Evolutionary conservation across 495 filamentous ascomycete species (phyloP), one percentile per base, ranked within the genome.

Genomic region (Pyrenopolyporus hunteri): DNA sequence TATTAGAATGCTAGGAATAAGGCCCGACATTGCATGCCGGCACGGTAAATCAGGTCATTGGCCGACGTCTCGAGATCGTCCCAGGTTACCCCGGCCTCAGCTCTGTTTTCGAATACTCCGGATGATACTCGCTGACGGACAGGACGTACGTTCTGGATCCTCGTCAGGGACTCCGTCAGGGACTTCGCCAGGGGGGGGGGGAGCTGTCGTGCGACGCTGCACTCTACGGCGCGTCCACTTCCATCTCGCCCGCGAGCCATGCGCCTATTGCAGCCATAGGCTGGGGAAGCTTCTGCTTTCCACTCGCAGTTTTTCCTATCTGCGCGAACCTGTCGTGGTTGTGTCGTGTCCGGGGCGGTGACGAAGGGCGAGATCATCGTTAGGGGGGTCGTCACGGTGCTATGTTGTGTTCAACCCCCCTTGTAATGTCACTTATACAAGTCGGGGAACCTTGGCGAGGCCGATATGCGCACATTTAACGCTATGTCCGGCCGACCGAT

Each of bases 31-130:
- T 66, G 42, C 63, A 61, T 66, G 63, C 57, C 57, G 63, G 51
- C 20, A 66, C 63, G 63, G 63, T 53, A 66, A 49, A 66, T 66
- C 63, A 66, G 46, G 57, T 61, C 57, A 66, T 66, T 66, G 63
- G 63, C 57, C 63, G 61, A 66, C 61, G 63, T 57, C 63, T 61
- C 57, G 57, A 66, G 63, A 61, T 66, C 57, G 57, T 61, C 45
- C 63, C 51, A 61, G 57, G 57, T 51, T 66, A 66, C 63, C 63
- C 63, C 63, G 57, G 55, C 63, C 57, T 60, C 63, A 66, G 37
- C 39, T 57, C 57, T 66, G n/a, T n/a, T 28, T 50, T 29, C 31
- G 28, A 60, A 50, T 51, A 53, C 42, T 60, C 57, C 57, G 57
- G 61, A 49, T 52, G 33, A 35, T 42, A 31, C 28, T 48, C 2